These are phyloP conservation scores for Aspergillus niger DNA, from an alignment of 2,329 filamentous ascomycete species.

Conservation along the genomic window DNA sequence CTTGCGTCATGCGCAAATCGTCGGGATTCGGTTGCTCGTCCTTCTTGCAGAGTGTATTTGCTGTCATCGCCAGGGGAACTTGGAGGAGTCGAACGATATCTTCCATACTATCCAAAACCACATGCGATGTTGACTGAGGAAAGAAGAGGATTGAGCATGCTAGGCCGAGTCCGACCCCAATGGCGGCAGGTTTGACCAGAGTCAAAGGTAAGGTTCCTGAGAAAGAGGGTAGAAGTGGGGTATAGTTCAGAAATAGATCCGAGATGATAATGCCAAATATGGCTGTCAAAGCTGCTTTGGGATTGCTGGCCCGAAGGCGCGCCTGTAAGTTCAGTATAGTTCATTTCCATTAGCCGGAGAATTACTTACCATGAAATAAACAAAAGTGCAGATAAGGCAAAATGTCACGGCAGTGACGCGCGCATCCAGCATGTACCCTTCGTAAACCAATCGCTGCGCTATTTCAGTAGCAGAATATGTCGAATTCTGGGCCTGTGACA, in stretches of 20 bases:
- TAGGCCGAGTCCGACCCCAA: constrained; percentile 50
- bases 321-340: constrained; percentile 28
- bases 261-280: constrained; percentile 53
- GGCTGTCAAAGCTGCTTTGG: constrained; percentile 49
- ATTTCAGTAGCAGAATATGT: constrained; percentile 32
- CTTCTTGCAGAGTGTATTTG: constrained; percentile 19
- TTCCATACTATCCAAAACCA: constrained; percentile 41
- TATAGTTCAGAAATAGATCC: constrained; percentile 50
- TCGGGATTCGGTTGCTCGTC: constrained; percentile 20
- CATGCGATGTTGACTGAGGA: constrained; percentile 52
- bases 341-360: neutral
- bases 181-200: constrained; percentile 51
- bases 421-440: constrained; percentile 53
- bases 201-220: constrained; percentile 41
- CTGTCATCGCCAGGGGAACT: constrained; percentile 35
- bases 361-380: constrained; percentile 43
- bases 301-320: constrained; percentile 48
- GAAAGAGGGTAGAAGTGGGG: constrained; percentile 47
- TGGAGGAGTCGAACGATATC: constrained; percentile 32
- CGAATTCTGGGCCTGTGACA: constrained; percentile 35
- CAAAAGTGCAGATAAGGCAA: constrained; percentile 47
- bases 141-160: constrained; percentile 51
- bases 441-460: constrained; percentile 42
- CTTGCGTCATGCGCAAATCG: constrained; percentile 34
- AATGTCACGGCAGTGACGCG: constrained; percentile 43